Evolutionary conservation across 371 early-diverging fungal genomes (phyloP), one percentile per base, ranked within the genome.

Genomic region (Syncephalis fuscata): DNA sequence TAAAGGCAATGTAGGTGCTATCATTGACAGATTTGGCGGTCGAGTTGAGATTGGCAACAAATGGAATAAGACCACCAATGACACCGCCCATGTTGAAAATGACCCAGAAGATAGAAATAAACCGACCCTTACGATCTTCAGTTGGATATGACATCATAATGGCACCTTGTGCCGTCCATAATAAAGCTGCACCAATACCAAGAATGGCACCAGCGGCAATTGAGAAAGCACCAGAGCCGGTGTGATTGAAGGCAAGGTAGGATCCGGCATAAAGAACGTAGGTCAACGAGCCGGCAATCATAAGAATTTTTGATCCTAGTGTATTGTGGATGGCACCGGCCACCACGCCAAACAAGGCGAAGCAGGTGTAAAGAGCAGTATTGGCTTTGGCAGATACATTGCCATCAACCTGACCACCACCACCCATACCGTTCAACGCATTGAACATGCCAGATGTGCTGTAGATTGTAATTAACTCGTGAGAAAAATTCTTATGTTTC

Each of bases 111-210:
- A 80, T 71, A 20, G 80, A 70, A 46, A 87, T 78, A 57, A 65
- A 86, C 46, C 67, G 72, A 25, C 83, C 85, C 63, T 84, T 84
- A 36, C 77, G 74, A 26, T 71, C 60, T 52, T 85, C 84, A 24
- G 65, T 65, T 2, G 88, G 85, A 56, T 87, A 85, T 37, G 83
- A 76, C 61, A 82, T 70, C 74, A 83, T 79, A 54, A 86, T 78
- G 64, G 80, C 74, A 26, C 84, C 85, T 58, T 84, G 84, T 7
- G 84, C 80, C 1, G 78, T 73, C 80, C 80, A 80, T 40, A 80
- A 62, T 52, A 57, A 49, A 56, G 67, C 73, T 4, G 78, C 78
- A 58, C 76, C 68, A 38, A 68, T 52, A 55, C 83, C 83, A n/a
- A 82, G 62, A 44, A 78, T 58, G 46, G 68, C 78, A 48, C 80